Percentiles rank a stretch among this genome's conserved stretches.
phyloP scores from a whole-genome alignment of 345 rosid genomes.

The Ceriops decandra region DNA sequence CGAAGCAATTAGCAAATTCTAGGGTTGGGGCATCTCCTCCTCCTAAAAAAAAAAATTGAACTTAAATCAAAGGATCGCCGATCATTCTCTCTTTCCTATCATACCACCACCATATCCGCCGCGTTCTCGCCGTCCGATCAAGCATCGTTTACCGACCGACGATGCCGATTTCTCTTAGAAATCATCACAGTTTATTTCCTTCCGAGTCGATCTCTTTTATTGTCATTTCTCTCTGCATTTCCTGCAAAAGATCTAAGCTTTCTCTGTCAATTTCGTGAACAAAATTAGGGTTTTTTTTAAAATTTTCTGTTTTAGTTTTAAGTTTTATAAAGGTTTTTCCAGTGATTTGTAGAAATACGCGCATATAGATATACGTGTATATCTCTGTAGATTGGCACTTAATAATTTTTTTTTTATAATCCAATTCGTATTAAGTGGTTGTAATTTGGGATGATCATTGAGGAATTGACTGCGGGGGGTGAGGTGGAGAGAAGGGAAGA shows the following conservation, averaged over 20 bases:
- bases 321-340: too few species aligned
- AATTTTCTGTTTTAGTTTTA: neutral
- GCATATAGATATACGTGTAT: neutral
- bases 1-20: too few species aligned
- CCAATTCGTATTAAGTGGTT: constrained; percentile 1
- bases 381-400: neutral
- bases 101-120: neutral
- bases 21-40: too few species aligned
- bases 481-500: constrained; percentile 32
- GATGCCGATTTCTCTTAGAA: constrained; percentile 15
- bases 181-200: constrained; percentile 1
- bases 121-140: neutral
- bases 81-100: neutral
- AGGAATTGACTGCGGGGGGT: constrained; percentile 53
- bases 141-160: neutral
- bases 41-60: too few species aligned
- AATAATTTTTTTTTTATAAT: neutral
- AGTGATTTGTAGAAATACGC: neutral
- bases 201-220: neutral
- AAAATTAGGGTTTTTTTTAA: neutral
- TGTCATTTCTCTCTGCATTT: neutral
- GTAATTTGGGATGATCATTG: constrained; percentile 62
- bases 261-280: neutral
- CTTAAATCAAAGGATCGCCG: neutral
- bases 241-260: neutral